Conservation (phyloP, 768 basidiomycete species). For the Hericium alpestre region DNA sequence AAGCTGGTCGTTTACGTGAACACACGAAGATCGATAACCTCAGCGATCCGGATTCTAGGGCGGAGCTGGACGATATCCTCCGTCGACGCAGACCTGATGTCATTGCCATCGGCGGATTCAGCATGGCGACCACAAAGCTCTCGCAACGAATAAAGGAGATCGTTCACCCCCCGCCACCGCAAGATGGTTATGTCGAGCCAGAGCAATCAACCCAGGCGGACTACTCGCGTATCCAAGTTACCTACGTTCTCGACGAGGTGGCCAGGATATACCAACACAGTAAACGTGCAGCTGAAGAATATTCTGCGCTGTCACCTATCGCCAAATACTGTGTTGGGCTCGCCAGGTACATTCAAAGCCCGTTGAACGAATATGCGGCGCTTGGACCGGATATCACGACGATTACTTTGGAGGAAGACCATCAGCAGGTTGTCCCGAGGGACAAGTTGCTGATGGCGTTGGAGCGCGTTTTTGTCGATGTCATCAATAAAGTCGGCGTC, state of each 20-base stretch:
- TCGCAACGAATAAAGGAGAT: slow-evolving; percentile 53
- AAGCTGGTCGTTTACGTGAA: slow-evolving; percentile 84
- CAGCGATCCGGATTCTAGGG: slow-evolving; percentile 50
- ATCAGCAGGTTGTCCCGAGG: slow-evolving; percentile 74
- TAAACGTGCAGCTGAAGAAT: slow-evolving; percentile 75
- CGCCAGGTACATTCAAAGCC: slow-evolving; percentile 87
- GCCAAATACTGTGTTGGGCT: slow-evolving; percentile 91
- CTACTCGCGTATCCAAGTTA: slow-evolving; percentile 54
- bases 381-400: slow-evolving; percentile 77
- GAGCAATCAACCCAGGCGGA: slow-evolving; percentile 18
- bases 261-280: slow-evolving; percentile 92
- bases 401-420: slow-evolving; percentile 74
- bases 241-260: slow-evolving; percentile 83
- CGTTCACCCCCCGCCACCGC: slow-evolving; percentile 17
- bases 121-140: slow-evolving; percentile 66
- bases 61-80: slow-evolving; percentile 76
- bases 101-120: slow-evolving; percentile 83
- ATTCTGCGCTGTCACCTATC: slow-evolving; percentile 61
- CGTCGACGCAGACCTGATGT: slow-evolving; percentile 78
- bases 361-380: slow-evolving; percentile 88
- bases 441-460: slow-evolving; percentile 76
- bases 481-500: slow-evolving; percentile 87
- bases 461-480: slow-evolving; percentile 82
- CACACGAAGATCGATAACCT: slow-evolving; percentile 85
- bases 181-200: slow-evolving; percentile 3